Base-by-base conservation (phyloP, 2,329 filamentous ascomycete genomes). In the Harringtonia aguacate region DNA sequence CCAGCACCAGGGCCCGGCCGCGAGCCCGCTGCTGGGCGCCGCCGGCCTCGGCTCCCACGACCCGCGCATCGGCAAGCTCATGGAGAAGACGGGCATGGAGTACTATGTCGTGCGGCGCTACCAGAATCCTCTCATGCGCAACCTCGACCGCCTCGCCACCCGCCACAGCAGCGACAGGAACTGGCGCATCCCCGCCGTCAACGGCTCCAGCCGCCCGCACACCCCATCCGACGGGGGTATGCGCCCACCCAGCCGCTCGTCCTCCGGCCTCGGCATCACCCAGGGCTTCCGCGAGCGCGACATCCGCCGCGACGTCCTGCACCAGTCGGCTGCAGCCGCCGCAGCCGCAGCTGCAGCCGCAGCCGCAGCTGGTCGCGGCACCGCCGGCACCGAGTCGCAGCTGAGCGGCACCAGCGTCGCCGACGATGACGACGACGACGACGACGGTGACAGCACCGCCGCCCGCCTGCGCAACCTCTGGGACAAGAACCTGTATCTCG, bases 61-160 rank as follows among this genome's bases (percentile, higher is more conserved):
- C 53, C 79, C 79, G 2, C 71, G 81, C 5, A 69, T 84, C 24
- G 68, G 72, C 53, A 74, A 77, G 56, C 70, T 82, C 39, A 71
- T 86, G 43, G 81, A 86, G 57, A 72, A 79, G 38, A 83, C 81
- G 1, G 79, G 78, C 15, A 75, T 83, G 61, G 82, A 86, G 56
- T 86, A 86, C 57, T 69, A 80, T n/a, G 81, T 85, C 9, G 79
- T 87, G 29, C 73, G 81, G 43, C 70, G 83, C 36, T 82, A 82
- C 56, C 79, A 84, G 54, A 84, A 85, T 52, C 81, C 83, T 0
- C 69, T 86, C 17, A 76, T 73, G 5, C 72, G 81, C 37, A 81
- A 79, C 1, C 62, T 86, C 17, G 59, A 61, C 22, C 67, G 77
- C 22, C 58, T 81, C 12, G 59, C 69, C 27, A 66, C 71, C 40